A percentile compares a stretch with the other conserved stretches of the same genome.
Evolutionary conservation across 2,329 filamentous ascomycete genomes (phyloP).

Genomic region (Calonectria hawksworthii): DNA sequence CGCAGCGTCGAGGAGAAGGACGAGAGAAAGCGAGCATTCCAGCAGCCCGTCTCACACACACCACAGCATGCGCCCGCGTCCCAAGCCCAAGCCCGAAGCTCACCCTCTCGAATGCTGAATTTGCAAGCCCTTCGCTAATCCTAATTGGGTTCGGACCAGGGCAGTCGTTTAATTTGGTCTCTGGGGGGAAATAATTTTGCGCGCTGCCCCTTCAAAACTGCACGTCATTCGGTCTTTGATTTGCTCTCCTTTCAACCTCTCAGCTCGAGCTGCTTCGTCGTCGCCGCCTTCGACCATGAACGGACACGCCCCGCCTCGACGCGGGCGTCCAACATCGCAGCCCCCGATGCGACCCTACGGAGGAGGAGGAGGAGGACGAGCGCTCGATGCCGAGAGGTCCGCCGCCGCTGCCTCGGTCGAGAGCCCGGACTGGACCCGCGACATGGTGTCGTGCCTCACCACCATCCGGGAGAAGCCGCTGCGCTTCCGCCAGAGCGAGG

Average conservation of each 20-base stretch:
- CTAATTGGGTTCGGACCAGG: conserved; percentile 5
- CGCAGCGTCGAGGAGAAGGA: not conserved
- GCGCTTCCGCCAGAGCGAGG: conserved; percentile 4
- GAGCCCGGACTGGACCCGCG: not conserved
- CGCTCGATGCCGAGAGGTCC: not conserved
- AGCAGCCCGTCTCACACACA: not conserved
- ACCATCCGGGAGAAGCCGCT: conserved; percentile 2
- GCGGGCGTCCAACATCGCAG: not conserved
- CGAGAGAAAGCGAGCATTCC: not conserved
- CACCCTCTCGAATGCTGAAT: not conserved
- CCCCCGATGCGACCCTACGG: not conserved
- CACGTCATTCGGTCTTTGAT: not conserved
- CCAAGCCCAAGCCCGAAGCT: not conserved
- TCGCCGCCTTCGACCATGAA: not conserved
- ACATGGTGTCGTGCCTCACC: conserved; percentile 10
- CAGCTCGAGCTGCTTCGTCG: not conserved
- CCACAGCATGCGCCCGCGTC: not conserved
- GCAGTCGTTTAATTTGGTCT: not conserved
- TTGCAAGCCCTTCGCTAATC: not conserved
- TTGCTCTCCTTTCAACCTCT: not conserved
- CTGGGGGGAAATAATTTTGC: conserved; percentile 1
- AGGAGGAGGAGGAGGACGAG: not conserved
- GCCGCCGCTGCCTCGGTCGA: not conserved
- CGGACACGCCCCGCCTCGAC: not conserved
- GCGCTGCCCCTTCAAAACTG: not conserved